Base-by-base conservation (phyloP, 2,329 filamentous ascomycete genomes). In the Ceratocystis cubensis region DNA sequence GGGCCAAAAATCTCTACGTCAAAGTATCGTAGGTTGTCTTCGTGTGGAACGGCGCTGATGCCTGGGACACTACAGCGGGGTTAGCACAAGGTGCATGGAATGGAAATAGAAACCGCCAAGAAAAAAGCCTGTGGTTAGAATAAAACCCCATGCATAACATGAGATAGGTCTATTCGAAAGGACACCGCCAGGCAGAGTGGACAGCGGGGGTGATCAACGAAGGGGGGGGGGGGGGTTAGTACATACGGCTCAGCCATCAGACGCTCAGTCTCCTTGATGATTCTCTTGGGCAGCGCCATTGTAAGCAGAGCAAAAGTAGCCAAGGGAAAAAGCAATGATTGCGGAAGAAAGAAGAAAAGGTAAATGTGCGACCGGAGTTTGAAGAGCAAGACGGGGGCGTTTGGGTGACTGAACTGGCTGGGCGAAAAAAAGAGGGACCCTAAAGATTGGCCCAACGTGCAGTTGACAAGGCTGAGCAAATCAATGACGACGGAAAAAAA, bases 231-330 rank as follows among this genome's bases (percentile, higher is more conserved):
- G 37, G 30, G 22, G 13, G 45, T 15, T 46, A 62, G n/a, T 28
- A 69, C 89, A 77, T 83, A 96, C 91, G 94, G 94, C 78, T 99
- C 94, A 70, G 90, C 89, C 85, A 96, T 92, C 71, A 99, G 84
- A 74, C 94, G 87, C 79, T 99, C 93, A 22, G 94, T 99, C 84
- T 99, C 95, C 79, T 99, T 99, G 74, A 97, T 84, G 74, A 99
- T 99, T 75, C 94, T 84, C 82, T 99, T 99, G 41, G 94, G 93
- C 71, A 99, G 81, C 70, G 91, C 86, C 89, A 85, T 85, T 33
- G 63, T 67, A 44, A 22, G 17, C 44, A 45, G 8, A 22, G 22
- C 33, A 44, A 56, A 30, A 22, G n/a, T 3, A 28, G 45, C 41
- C 45, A 56, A 22, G 50, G 37, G 17, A 37, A 37, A 53, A 28